These are phyloP conservation scores for Lycium barbarum DNA, from an alignment of 257 asterid genomes.

Conservation along the genomic window DNA sequence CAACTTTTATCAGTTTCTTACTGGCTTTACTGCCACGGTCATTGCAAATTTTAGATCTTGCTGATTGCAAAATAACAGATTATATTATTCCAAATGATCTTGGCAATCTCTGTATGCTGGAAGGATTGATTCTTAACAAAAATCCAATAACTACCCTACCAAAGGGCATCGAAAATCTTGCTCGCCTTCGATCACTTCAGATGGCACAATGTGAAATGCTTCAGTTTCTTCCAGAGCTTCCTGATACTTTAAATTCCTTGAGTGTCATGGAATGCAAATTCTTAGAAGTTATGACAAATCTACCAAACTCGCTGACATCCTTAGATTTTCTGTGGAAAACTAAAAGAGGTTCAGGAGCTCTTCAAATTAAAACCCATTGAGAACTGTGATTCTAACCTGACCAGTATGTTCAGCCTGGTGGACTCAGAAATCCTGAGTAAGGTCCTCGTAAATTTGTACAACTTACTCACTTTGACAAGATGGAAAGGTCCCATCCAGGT, in stretches of 20 bases:
- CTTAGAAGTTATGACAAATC: not conserved
- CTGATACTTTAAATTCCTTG: not conserved
- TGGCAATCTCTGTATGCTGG: not conserved
- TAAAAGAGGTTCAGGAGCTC: not conserved
- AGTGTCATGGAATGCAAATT: not conserved
- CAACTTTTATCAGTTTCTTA: not conserved
- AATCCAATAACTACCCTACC: constrained; percentile 3
- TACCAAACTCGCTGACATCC: not conserved
- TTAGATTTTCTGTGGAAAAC: not conserved
- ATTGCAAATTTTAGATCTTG: constrained; percentile 1
- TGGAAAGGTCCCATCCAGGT: not conserved
- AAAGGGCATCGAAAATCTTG: not conserved
- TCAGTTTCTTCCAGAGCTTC: constrained; percentile 17
- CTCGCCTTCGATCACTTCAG: constrained; percentile 22
- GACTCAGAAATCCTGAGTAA: not conserved
- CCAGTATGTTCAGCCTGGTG: not conserved
- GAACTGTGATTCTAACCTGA: not conserved
- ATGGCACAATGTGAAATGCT: not conserved
- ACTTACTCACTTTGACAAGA: not conserved
- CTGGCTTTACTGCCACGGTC: not conserved
- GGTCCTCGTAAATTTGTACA: constrained; percentile 1
- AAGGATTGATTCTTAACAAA: not conserved
- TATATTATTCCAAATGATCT: constrained; percentile 21
- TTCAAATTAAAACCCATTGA: not conserved
- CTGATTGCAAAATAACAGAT: constrained; percentile 24